Base-by-base conservation (phyloP, 495 filamentous ascomycete genomes). In the Endocarpon pusillum region DNA sequence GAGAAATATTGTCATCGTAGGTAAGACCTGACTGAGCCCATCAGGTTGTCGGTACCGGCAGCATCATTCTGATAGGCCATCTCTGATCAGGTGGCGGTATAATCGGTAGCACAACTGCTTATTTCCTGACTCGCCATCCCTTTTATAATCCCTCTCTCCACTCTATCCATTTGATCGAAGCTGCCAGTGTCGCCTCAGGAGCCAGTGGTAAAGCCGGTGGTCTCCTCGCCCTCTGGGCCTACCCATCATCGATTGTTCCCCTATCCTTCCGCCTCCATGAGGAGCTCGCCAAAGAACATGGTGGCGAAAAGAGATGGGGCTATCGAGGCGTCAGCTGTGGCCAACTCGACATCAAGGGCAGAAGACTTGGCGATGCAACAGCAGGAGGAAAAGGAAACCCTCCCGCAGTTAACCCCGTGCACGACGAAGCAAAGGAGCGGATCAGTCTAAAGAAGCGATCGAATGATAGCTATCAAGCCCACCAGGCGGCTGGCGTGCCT, bases 161-260 rank as follows among this genome's bases (percentile, higher is more conserved):
- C 49, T 75, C 60, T 33, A 73, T 97, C 41, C 93, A 79, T 9
- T 71, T 97, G 21, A 63, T 97, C 40, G 89, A 97, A 64, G 85
- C 89, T 1, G 73, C 74, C 10, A 67, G 78, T 25, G 81, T 96
- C 41, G 89, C 89, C 11, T 78, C 85, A 8, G 87, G 80, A 17
- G 89, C 89, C 25, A 93, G 84, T 17, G 89, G 89, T 5, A 97
- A 97, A 61, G 89, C 89, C 1, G 89, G 89, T 3, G 89, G 89
- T 1, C 66, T 97, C 9, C 61, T 97, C 12, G 89, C 75, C 1
- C 63, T 85, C 25, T 97, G 89, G 89, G 89, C 89, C 8, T 94
- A 94, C 46, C 89, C 89, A 1, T 65, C 53, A 41, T 78, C 67
- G 45, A 70, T 97, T 37, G 89, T 94, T 1, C 81, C 82, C 2